These are phyloP conservation scores for Gryganskiella cystojenkinii DNA, from an alignment of 192 early-diverging fungal genomes.

Conservation along the genomic window DNA sequence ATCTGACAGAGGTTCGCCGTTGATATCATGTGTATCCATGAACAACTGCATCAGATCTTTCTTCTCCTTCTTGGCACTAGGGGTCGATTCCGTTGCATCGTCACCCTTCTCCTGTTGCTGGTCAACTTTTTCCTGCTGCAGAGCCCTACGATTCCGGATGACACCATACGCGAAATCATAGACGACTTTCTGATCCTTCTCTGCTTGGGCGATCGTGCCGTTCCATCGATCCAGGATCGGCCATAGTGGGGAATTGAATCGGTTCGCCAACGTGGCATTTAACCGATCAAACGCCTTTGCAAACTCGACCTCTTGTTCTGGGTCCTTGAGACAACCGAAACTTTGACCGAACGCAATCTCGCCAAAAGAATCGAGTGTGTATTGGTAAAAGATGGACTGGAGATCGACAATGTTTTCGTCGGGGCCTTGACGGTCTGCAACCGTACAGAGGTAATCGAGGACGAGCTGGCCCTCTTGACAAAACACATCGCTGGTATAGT, in stretches of 20 bases:
- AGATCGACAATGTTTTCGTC: conserved; percentile 16
- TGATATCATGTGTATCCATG: conserved; percentile 47
- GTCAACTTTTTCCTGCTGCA: neutral
- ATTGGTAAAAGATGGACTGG: conserved; percentile 21
- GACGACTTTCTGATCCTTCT: conserved; percentile 16
- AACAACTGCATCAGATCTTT: conserved; percentile 58
- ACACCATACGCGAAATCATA: conserved; percentile 35
- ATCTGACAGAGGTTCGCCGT: conserved; percentile 44
- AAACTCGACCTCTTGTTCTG: conserved; percentile 49
- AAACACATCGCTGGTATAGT: conserved; percentile 35
- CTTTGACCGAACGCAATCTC: conserved; percentile 41
- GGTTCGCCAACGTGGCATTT: conserved; percentile 29
- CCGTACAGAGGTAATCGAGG: conserved; percentile 16
- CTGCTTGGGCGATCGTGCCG: conserved; percentile 8
- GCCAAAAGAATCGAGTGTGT: conserved; percentile 41
- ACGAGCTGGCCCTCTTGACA: conserved; percentile 26
- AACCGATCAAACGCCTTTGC: conserved; percentile 63
- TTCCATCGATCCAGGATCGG: conserved; percentile 23
- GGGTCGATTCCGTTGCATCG: neutral
- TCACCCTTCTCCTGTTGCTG: neutral
- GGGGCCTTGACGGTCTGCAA: conserved; percentile 5
- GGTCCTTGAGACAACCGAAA: conserved; percentile 37
- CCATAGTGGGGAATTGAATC: conserved; percentile 35
- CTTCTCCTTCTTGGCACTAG: neutral
- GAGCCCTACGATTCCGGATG: conserved; percentile 30